Percentiles rank a stretch among this genome's conserved stretches.
These are phyloP conservation scores for Chrysanthemum makinoi DNA, from an alignment of 129 eudicot genomes.

Conservation along the genomic window DNA sequence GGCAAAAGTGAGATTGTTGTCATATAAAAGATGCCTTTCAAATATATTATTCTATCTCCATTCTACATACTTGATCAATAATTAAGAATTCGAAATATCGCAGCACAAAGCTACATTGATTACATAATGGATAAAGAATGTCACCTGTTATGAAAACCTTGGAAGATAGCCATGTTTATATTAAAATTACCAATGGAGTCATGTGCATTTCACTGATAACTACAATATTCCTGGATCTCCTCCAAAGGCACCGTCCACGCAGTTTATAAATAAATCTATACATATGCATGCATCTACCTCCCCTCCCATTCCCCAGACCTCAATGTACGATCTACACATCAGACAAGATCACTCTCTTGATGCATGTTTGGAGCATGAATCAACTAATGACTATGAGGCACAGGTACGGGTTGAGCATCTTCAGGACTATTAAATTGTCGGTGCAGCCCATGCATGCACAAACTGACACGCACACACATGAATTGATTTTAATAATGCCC, in stretches of 20 bases:
- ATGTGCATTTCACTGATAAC: constrained; percentile 14
- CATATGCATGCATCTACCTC: neutral
- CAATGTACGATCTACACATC: constrained; percentile 4
- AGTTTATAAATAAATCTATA: neutral
- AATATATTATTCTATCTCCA: too few species aligned
- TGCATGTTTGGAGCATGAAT: neutral
- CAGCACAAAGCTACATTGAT: neutral
- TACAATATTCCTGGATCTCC: constrained; percentile 3
- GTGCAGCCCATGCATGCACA: neutral
- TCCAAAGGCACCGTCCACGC: constrained; percentile 29
- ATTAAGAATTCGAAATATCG: too few species aligned
- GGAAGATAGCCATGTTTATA: neutral
- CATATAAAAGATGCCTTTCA: too few species aligned
- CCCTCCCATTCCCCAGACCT: neutral
- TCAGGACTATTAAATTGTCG: neutral
- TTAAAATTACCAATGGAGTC: constrained; percentile 2
- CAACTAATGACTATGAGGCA: neutral
- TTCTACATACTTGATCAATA: too few species aligned
- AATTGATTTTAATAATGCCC: too few species aligned
- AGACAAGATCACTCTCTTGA: constrained; percentile 6
- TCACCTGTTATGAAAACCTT: neutral
- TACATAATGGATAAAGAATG: neutral
- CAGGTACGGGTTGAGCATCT: neutral
- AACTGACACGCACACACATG: neutral
- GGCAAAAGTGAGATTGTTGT: too few species aligned